These are phyloP conservation scores for Begonia loranthoides DNA, from an alignment of 306 rosid genomes.

Conservation along the genomic window DNA sequence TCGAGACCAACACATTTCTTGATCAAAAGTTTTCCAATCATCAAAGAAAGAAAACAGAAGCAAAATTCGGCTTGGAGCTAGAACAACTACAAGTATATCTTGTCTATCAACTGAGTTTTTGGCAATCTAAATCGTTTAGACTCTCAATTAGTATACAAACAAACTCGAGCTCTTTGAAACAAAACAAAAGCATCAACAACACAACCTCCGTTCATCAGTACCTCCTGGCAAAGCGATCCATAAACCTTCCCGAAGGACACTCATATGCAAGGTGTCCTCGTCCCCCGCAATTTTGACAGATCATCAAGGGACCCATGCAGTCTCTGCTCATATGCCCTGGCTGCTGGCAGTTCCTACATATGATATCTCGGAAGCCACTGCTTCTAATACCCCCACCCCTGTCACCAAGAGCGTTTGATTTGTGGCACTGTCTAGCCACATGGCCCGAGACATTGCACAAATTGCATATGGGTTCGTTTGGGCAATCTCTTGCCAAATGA, in stretches of 20 bases:
- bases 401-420: constrained; percentile 47
- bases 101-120: no score
- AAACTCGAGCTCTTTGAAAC: no score
- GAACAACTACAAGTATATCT: no score
- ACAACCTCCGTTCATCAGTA: constrained; percentile 32
- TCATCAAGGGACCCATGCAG: constrained; percentile 92
- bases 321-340: constrained; percentile 95
- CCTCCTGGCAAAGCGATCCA: constrained; percentile 90
- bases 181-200: neutral
- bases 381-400: constrained; percentile 27
- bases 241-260: constrained; percentile 89
- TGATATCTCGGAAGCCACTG: constrained; percentile 50
- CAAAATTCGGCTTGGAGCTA: no score
- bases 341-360: constrained; percentile 91
- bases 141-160: no score
- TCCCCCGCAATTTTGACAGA: constrained; percentile 96
- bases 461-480: constrained; percentile 88
- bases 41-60: no score
- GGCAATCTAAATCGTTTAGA: no score
- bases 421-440: constrained; percentile 84
- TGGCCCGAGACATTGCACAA: constrained; percentile 93
- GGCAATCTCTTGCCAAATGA: constrained; percentile 96
- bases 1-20: no score
- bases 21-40: no score
- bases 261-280: constrained; percentile 94